A percentile compares a stretch with the other conserved stretches of the same genome.
phyloP scores from a whole-genome alignment of 2,329 filamentous ascomycete genomes.

The Apiospora phragmitis region DNA sequence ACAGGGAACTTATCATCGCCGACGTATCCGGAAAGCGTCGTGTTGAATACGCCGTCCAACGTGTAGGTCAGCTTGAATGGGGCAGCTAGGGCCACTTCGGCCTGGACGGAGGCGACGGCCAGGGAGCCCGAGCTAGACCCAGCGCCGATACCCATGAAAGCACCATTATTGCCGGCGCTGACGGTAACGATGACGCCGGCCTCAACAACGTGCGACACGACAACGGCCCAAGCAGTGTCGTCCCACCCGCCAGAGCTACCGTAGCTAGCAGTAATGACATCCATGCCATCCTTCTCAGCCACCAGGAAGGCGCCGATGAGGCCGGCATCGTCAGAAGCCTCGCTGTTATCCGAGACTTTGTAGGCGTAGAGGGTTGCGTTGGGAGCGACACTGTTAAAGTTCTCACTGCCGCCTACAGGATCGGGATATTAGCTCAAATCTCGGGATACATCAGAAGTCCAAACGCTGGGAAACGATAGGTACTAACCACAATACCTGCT shows the following conservation, averaged over 20 bases:
- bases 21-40: neutral
- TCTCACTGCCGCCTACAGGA: conserved; percentile 34
- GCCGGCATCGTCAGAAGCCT: conserved; percentile 34
- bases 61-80: neutral
- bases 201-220: conserved; percentile 14
- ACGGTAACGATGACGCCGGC: conserved; percentile 16
- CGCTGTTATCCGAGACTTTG: conserved; percentile 37
- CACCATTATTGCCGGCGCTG: conserved; percentile 14
- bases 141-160: neutral
- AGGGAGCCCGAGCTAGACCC: neutral
- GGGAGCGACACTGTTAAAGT: conserved; percentile 40
- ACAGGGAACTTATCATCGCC: neutral
- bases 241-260: conserved; percentile 12
- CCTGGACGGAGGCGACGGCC: neutral
- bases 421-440: neutral
- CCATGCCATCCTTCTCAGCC: conserved; percentile 39
- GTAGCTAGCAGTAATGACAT: conserved; percentile 17
- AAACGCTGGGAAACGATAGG: no score
- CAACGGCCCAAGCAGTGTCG: conserved; percentile 13
- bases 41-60: neutral
- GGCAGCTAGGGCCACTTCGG: neutral
- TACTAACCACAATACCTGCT: conserved; percentile 5
- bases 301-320: conserved; percentile 39
- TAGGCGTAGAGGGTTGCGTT: conserved; percentile 40
- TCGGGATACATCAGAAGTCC: no score